These are phyloP conservation scores for Hypoxylon intermedium DNA, from an alignment of 495 filamentous ascomycete genomes.

Conservation along the genomic window DNA sequence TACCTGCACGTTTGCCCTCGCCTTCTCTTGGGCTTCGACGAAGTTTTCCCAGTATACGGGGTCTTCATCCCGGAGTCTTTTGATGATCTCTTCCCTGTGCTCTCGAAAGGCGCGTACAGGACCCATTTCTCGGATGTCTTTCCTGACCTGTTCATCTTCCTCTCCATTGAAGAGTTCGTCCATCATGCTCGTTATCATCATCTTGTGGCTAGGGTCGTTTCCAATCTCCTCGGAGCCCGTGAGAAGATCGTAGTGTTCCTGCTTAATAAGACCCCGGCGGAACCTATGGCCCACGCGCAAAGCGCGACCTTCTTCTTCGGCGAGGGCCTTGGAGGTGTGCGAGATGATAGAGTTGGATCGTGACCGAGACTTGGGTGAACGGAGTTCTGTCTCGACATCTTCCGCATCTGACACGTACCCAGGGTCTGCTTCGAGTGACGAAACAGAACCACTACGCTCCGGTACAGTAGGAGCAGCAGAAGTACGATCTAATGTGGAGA, in stretches of 20 bases:
- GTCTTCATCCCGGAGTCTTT: constrained; percentile 62
- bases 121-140: constrained; percentile 61
- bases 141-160: constrained; percentile 64
- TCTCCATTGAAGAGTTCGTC: constrained; percentile 66
- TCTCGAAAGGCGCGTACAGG: constrained; percentile 66
- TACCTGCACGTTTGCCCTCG: constrained; percentile 62
- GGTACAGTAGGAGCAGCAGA: constrained; percentile 51
- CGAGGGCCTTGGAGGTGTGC: constrained; percentile 76
- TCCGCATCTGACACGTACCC: constrained; percentile 49
- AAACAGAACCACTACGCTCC: constrained; percentile 37
- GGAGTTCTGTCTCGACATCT: constrained; percentile 46
- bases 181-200: constrained; percentile 64
- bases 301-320: constrained; percentile 87
- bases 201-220: constrained; percentile 61
- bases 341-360: constrained; percentile 81
- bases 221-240: constrained; percentile 56
- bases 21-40: constrained; percentile 71
- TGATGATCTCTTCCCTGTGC: constrained; percentile 57
- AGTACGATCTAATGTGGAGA: no score
- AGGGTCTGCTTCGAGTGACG: constrained; percentile 38
- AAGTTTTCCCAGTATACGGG: constrained; percentile 68
- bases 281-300: constrained; percentile 85
- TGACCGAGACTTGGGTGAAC: constrained; percentile 56
- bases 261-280: constrained; percentile 63
- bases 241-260: constrained; percentile 54